phyloP scores from a whole-genome alignment of 2,329 filamentous ascomycete genomes.

The Nemania sp. region DNA sequence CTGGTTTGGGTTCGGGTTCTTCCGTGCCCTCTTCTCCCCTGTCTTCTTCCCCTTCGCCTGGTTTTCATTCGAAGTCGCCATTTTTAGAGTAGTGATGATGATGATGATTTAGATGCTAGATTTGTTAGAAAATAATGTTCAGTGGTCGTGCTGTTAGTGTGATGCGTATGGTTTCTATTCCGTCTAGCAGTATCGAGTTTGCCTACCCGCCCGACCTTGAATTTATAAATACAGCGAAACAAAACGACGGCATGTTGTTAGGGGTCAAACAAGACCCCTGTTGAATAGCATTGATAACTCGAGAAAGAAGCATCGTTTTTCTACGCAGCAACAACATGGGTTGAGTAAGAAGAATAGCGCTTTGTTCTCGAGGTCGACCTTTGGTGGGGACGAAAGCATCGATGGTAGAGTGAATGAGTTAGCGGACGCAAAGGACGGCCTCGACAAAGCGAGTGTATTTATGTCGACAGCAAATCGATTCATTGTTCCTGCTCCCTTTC shows the following conservation, averaged over 20 bases:
- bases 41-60: constrained; percentile 5
- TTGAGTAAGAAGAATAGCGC: constrained; percentile 6
- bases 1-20: constrained; percentile 2
- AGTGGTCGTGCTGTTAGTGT: not conserved
- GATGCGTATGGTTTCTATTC: not conserved
- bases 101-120: constrained; percentile 2
- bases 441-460: constrained; percentile 31
- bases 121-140: not conserved
- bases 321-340: not conserved
- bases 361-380: constrained; percentile 26
- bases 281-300: constrained; percentile 10
- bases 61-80: constrained; percentile 9
- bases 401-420: constrained; percentile 6
- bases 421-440: constrained; percentile 18
- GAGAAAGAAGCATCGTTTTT: constrained; percentile 8
- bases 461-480: constrained; percentile 2
- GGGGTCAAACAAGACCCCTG: constrained; percentile 10
- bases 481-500: constrained; percentile 19
- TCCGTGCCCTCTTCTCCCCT: not conserved
- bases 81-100: too few species aligned
- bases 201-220: not conserved
- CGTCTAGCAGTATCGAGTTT: not conserved
- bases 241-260: constrained; percentile 19
- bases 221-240: constrained; percentile 20
- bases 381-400: constrained; percentile 36